Evolutionary conservation across 2,329 filamentous ascomycete species (phyloP).

Genomic region (Xylariaceae sp.): DNA sequence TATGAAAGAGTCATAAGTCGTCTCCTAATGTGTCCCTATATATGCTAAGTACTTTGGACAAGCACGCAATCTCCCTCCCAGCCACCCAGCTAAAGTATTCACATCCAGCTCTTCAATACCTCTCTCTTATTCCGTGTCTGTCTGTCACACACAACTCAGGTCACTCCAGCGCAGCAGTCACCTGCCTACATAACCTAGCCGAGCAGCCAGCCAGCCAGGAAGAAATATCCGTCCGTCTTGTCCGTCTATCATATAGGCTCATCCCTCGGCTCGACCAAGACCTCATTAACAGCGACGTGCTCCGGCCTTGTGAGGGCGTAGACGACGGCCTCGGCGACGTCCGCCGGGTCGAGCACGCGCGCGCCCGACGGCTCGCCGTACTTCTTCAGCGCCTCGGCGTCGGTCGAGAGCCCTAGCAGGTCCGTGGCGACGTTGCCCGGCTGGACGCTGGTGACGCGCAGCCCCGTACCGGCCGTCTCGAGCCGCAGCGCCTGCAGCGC

Average conservation of each 20-base stretch:
- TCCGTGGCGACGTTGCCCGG: conserved; percentile 72
- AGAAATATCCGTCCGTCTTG: no score
- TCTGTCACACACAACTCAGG: no score
- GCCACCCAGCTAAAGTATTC: no score
- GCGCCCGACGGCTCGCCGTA: conserved; percentile 69
- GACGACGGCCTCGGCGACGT: conserved; percentile 66
- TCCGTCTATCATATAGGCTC: conserved; percentile 68
- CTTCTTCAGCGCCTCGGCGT: conserved; percentile 69
- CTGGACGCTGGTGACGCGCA: conserved; percentile 68
- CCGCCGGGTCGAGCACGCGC: conserved; percentile 64
- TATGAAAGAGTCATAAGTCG: no score
- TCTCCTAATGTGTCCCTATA: no score
- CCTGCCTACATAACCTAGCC: no score
- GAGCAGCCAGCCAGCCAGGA: no score
- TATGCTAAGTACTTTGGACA: no score
- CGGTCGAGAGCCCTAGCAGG: conserved; percentile 66
- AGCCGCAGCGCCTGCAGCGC: conserved; percentile 67
- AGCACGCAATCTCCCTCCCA: no score
- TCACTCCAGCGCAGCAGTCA: no score
- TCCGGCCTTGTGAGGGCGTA: conserved; percentile 67
- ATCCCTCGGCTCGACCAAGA: conserved; percentile 69
- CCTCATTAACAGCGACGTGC: conserved; percentile 73
- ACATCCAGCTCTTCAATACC: no score
- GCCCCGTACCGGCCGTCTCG: conserved; percentile 66
- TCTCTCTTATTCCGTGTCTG: no score